Evolutionary conservation across 164 flowering plant species (phyloP).

Genomic region (Sedum album): DNA sequence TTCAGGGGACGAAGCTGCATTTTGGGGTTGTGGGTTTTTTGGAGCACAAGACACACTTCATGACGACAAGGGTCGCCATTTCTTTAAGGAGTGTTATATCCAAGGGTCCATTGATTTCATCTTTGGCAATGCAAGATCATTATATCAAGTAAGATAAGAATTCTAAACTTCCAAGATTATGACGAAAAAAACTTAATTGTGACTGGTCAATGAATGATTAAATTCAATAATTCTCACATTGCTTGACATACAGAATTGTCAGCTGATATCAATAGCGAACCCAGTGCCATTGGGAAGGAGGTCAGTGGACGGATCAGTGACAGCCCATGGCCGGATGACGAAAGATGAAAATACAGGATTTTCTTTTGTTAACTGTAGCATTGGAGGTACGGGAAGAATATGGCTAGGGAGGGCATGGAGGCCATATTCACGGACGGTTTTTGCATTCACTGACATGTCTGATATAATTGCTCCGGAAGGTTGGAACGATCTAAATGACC

Average conservation of each 20-base stretch:
- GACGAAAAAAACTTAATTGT: no score
- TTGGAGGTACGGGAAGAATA: slow-evolving; percentile 81
- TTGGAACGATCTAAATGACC: slow-evolving; percentile 88
- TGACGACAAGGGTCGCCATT: slow-evolving; percentile 86
- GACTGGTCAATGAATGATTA: no score
- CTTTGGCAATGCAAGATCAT: slow-evolving; percentile 74
- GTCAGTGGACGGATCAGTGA: slow-evolving; percentile 57
- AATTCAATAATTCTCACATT: neutral
- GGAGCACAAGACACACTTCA: slow-evolving; percentile 95
- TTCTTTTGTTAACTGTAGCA: slow-evolving; percentile 52
- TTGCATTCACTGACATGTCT: slow-evolving; percentile 56
- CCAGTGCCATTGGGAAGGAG: slow-evolving; percentile 51
- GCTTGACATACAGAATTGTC: slow-evolving; percentile 38
- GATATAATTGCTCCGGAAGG: slow-evolving; percentile 87
- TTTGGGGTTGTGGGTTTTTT: slow-evolving; percentile 91
- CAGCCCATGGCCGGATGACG: slow-evolving; percentile 72
- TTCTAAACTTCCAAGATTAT: no score
- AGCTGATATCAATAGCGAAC: slow-evolving; percentile 62
- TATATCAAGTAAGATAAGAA: slow-evolving; percentile 62
- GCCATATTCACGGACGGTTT: slow-evolving; percentile 76
- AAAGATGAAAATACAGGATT: slow-evolving; percentile 76
- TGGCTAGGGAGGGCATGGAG: slow-evolving; percentile 97
- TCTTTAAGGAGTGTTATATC: slow-evolving; percentile 80
- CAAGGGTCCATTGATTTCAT: slow-evolving; percentile 95
- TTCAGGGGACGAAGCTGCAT: slow-evolving; percentile 70